A percentile compares a stretch with the other conserved stretches of the same genome.
Evolutionary conservation across 345 rosid genomes (phyloP).

Genomic region (Odontarrhena argentea): DNA sequence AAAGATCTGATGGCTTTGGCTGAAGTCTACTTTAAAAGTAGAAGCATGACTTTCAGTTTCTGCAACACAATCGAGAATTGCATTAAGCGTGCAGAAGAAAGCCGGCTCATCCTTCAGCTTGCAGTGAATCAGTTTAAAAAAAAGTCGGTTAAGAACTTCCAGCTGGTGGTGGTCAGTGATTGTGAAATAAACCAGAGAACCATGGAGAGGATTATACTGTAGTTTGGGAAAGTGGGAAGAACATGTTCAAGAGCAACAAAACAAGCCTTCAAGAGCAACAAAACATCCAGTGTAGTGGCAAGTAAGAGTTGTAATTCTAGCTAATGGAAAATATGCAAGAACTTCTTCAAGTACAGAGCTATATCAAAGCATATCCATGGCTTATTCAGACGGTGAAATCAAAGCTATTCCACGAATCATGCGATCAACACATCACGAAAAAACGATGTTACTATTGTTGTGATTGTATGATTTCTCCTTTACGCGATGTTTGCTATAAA

Average conservation of each 20-base stretch:
- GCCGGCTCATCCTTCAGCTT: slow-evolving; percentile 56
- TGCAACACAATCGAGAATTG: slow-evolving; percentile 62
- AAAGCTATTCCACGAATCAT: slow-evolving; percentile 16
- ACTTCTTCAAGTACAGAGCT: too few species aligned
- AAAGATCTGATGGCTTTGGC: slow-evolving; percentile 56
- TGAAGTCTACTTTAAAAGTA: slow-evolving; percentile 64
- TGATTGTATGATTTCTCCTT: slow-evolving; percentile 36
- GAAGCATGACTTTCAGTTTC: slow-evolving; percentile 61
- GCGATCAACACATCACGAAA: slow-evolving; percentile 21
- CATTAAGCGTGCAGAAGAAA: slow-evolving; percentile 55
- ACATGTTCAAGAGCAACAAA: too few species aligned
- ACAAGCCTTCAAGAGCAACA: too few species aligned
- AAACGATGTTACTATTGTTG: slow-evolving; percentile 30
- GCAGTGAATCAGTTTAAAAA: slow-evolving; percentile 60
- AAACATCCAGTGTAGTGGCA: too few species aligned
- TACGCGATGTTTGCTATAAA: slow-evolving; percentile 6
- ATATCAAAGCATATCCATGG: too few species aligned
- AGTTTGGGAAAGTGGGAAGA: too few species aligned
- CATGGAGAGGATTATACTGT: too few species aligned
- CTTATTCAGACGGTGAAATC: too few species aligned
- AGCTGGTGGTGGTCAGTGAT: too few species aligned
- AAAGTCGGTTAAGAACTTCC: slow-evolving; percentile 29
- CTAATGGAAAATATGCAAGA: too few species aligned
- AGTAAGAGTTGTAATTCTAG: too few species aligned
- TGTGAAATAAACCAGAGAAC: too few species aligned